Evolutionary conservation across 2,329 filamentous ascomycete species (phyloP).

Genomic region (Ceratocystis lukuohia): DNA sequence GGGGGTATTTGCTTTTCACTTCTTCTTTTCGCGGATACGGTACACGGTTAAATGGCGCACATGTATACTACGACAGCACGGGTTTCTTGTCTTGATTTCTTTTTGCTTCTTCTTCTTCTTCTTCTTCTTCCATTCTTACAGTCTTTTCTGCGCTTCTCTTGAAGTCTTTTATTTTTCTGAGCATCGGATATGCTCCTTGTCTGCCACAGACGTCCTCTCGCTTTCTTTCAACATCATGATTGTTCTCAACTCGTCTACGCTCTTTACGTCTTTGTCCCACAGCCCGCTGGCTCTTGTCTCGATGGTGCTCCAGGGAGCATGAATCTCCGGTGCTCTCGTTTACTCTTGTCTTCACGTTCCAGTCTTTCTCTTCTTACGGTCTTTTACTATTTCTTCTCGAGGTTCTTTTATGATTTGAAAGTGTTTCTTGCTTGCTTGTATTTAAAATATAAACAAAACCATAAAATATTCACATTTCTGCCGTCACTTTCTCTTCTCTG

Average conservation of each 20-base stretch:
- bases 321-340: not conserved
- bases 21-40: slow-evolving; percentile 8
- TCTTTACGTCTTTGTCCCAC: not conserved
- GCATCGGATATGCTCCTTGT: not conserved
- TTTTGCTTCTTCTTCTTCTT: slow-evolving; percentile 13
- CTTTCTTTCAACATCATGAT: slow-evolving; percentile 8
- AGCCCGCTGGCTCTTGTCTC: not conserved
- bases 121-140: not conserved
- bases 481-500: no score
- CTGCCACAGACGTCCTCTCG: slow-evolving; percentile 14
- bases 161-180: not conserved
- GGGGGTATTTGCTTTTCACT: slow-evolving; percentile 6
- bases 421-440: not conserved
- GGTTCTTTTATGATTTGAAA: not conserved
- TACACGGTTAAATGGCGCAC: slow-evolving; percentile 11
- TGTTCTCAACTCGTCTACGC: not conserved
- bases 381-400: not conserved
- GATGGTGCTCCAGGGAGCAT: not conserved
- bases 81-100: slow-evolving; percentile 3
- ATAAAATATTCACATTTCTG: not conserved
- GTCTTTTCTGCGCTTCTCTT: slow-evolving; percentile 5
- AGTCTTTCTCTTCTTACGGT: not conserved
- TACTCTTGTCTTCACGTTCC: not conserved
- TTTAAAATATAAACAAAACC: not conserved
- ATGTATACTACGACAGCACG: slow-evolving; percentile 14